These are phyloP conservation scores for Ogataea salicorniae DNA, from an alignment of 805 yeast species.

Conservation along the genomic window DNA sequence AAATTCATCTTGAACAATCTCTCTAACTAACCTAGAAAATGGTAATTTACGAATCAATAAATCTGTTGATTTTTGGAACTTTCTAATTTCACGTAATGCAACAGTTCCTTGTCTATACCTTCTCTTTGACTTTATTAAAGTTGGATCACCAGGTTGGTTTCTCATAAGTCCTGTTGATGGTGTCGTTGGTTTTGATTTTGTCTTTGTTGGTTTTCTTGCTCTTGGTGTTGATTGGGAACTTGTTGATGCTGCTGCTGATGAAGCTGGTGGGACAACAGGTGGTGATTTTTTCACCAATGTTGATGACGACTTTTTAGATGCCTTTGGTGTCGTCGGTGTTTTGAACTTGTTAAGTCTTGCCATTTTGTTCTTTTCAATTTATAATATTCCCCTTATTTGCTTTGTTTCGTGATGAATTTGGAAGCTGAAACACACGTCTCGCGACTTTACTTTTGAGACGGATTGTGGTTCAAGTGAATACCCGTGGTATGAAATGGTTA, in stretches of 20 bases:
- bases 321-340: conserved; percentile 15
- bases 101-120: conserved; percentile 58
- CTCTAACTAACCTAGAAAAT: conserved; percentile 71
- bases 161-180: conserved; percentile 33
- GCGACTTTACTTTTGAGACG: too few relatives aligned
- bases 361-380: conserved; percentile 6
- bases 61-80: conserved; percentile 64
- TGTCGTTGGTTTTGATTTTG: neutral
- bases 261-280: conserved; percentile 8
- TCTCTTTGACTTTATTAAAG: conserved; percentile 28
- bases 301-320: conserved; percentile 7
- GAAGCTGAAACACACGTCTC: too few relatives aligned
- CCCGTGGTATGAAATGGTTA: too few relatives aligned
- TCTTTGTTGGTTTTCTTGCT: conserved; percentile 1
- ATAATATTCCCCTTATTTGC: neutral
- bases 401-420: neutral
- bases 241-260: conserved; percentile 1
- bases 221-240: conserved; percentile 4
- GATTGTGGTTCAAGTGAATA: too few relatives aligned
- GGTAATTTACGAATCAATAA: conserved; percentile 66
- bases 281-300: conserved; percentile 6
- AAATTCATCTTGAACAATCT: conserved; percentile 57
- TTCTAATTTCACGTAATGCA: conserved; percentile 64
- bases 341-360: conserved; percentile 22
- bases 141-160: conserved; percentile 54